phyloP scores from a whole-genome alignment of 1,139 yeast genomes.

The Martiniozyma asiatica region DNA sequence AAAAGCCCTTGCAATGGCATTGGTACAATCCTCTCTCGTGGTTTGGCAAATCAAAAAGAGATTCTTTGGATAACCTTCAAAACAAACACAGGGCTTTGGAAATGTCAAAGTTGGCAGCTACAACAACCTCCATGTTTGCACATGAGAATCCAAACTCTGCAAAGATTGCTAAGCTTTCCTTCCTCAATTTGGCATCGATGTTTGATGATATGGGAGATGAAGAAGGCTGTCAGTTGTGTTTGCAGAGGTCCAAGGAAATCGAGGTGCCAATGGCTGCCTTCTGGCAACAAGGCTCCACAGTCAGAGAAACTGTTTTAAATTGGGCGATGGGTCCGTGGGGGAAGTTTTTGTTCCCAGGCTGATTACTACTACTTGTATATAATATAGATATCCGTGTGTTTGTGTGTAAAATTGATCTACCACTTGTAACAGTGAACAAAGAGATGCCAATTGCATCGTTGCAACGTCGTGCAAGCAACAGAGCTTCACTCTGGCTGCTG shows the following conservation, averaged over 20 bases:
- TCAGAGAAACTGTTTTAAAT: conserved; percentile 21
- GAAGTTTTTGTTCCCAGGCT: conserved; percentile 21
- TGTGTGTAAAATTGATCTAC: too few species aligned
- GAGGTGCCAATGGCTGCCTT: conserved; percentile 22
- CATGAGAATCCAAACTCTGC: conserved; percentile 28
- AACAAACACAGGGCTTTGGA: conserved; percentile 41
- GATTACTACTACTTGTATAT: background rate
- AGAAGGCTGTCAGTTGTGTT: conserved; percentile 22
- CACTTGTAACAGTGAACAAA: too few species aligned
- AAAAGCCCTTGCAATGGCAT: too few species aligned
- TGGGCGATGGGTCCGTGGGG: conserved; percentile 25
- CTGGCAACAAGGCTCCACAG: conserved; percentile 11
- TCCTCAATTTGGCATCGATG: conserved; percentile 28
- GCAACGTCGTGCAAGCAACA: too few species aligned
- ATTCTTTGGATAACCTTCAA: too few species aligned
- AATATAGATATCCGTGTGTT: background rate
- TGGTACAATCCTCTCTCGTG: too few species aligned
- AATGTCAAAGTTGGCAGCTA: conserved; percentile 48
- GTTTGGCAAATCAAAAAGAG: too few species aligned
- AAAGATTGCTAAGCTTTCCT: conserved; percentile 27
- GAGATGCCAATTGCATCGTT: too few species aligned
- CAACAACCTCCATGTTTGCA: conserved; percentile 23
- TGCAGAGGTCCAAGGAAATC: conserved; percentile 15
- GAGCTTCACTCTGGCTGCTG: too few species aligned
- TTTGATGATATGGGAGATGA: conserved; percentile 24